Conservation (phyloP, 257 asterid genomes). For the Handroanthus guayacan region DNA sequence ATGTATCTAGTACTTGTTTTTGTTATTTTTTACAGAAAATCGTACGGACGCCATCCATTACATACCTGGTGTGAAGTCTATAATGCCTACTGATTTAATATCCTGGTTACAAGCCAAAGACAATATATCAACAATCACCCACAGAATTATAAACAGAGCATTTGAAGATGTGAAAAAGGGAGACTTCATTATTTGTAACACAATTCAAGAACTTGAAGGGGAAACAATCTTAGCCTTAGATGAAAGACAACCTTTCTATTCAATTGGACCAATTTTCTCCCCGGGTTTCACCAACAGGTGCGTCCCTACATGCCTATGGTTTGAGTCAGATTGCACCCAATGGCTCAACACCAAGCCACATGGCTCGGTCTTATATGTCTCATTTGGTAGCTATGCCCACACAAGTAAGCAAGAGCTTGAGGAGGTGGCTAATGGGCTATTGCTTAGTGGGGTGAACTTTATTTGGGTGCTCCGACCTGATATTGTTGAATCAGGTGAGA, state of each 20-base stretch:
- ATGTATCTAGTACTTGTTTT: not conserved
- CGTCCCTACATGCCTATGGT: constrained; percentile 53
- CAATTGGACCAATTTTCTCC: constrained; percentile 67
- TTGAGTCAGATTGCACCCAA: constrained; percentile 54
- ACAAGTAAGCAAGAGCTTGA: constrained; percentile 43
- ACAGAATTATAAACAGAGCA: constrained; percentile 44
- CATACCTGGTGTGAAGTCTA: constrained; percentile 59
- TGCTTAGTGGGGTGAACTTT: constrained; percentile 61
- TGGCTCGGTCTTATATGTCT: constrained; percentile 67
- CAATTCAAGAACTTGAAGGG: constrained; percentile 62
- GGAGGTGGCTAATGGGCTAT: constrained; percentile 64
- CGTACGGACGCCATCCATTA: constrained; percentile 48
- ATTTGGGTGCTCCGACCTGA: constrained; percentile 73
- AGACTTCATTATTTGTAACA: constrained; percentile 63
- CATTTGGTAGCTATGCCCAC: constrained; percentile 67
- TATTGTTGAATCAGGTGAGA: constrained; percentile 42
- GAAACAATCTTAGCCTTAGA: constrained; percentile 51
- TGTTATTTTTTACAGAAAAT: constrained; percentile 37
- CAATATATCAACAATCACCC: constrained; percentile 37
- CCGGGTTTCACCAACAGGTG: constrained; percentile 37
- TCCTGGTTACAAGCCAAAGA: constrained; percentile 53
- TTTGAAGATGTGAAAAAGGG: constrained; percentile 57
- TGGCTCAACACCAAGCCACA: constrained; percentile 63
- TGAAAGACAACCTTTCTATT: constrained; percentile 52
- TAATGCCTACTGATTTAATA: constrained; percentile 54